Percentiles rank a stretch among this genome's conserved stretches.
Evolutionary conservation across 2,329 filamentous ascomycete genomes (phyloP).

Genomic region (Rachicladosporium sp.): DNA sequence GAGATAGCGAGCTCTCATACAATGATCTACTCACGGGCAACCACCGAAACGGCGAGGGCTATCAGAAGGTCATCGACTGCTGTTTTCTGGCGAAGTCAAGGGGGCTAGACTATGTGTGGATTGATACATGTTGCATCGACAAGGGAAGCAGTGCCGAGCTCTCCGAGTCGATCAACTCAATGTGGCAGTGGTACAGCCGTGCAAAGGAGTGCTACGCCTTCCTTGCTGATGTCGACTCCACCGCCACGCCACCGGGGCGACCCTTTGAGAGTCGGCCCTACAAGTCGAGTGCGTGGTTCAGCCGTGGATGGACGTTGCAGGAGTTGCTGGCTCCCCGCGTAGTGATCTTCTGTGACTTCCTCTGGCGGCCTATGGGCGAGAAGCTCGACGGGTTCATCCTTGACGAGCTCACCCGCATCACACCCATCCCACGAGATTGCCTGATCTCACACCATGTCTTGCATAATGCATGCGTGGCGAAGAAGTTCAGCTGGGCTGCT

Average conservation of each 20-base stretch:
- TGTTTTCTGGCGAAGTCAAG: constrained; percentile 11
- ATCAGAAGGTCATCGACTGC: neutral
- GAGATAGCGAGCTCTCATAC: neutral
- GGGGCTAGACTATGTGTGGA: constrained; percentile 8
- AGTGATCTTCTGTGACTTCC: neutral
- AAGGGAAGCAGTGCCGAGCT: constrained; percentile 2
- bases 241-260: neutral
- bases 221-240: constrained; percentile 7
- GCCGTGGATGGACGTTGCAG: constrained; percentile 5
- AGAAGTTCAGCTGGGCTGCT: constrained; percentile 11
- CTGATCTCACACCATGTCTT: too few species aligned
- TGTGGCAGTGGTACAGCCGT: constrained; percentile 3
- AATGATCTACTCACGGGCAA: constrained; percentile 4
- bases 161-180: constrained; percentile 5
- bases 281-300: constrained; percentile 2
- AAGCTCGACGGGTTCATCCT: constrained; percentile 6
- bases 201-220: constrained; percentile 9
- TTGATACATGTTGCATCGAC: constrained; percentile 7
- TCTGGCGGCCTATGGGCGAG: constrained; percentile 1
- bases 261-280: neutral
- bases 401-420: constrained; percentile 8
- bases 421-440: too few species aligned
- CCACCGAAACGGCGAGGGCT: neutral
- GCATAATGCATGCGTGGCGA: neutral
- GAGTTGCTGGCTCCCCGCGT: constrained; percentile 1